Conservation (phyloP, 352 stramenopile species). For the Thraustochytrium sp. region DNA sequence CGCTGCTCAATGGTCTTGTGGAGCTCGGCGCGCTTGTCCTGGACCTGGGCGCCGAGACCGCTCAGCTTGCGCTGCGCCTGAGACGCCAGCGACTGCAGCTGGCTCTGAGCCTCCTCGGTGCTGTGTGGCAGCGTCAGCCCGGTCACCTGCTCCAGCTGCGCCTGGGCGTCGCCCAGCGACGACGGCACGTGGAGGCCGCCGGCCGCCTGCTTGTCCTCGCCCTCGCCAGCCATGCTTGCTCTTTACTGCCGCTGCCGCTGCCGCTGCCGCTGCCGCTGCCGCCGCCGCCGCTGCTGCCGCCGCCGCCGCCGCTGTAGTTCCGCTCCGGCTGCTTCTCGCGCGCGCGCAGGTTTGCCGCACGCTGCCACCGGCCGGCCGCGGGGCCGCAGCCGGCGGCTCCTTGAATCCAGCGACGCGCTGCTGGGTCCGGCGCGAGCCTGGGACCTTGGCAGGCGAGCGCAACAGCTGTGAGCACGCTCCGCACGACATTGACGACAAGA, state of each 20-base stretch:
- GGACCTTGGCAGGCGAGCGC: too few species aligned
- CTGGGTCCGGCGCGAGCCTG: too few species aligned
- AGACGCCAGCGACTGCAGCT: background rate
- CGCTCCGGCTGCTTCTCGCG: background rate
- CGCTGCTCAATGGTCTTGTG: background rate
- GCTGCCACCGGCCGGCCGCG: too few species aligned
- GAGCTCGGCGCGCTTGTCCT: background rate
- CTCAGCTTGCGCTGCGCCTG: background rate
- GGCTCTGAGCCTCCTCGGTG: too few species aligned
- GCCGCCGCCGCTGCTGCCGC: background rate
- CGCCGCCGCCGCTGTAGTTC: too few species aligned
- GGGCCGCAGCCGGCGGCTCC: too few species aligned
- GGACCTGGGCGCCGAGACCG: background rate
- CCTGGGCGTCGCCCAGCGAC: background rate
- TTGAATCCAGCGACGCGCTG: too few species aligned
- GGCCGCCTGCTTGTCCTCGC: background rate
- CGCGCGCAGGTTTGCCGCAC: background rate
- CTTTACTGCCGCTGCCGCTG: background rate
- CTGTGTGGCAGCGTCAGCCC: too few species aligned
- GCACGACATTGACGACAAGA: too few species aligned
- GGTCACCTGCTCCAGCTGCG: too few species aligned
- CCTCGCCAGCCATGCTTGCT: background rate
- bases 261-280: background rate
- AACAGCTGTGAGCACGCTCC: too few species aligned
- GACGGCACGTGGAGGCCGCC: background rate